These are phyloP conservation scores for Thermomyces lanuginosus DNA, from an alignment of 2,329 filamentous ascomycete genomes.

Conservation along the genomic window DNA sequence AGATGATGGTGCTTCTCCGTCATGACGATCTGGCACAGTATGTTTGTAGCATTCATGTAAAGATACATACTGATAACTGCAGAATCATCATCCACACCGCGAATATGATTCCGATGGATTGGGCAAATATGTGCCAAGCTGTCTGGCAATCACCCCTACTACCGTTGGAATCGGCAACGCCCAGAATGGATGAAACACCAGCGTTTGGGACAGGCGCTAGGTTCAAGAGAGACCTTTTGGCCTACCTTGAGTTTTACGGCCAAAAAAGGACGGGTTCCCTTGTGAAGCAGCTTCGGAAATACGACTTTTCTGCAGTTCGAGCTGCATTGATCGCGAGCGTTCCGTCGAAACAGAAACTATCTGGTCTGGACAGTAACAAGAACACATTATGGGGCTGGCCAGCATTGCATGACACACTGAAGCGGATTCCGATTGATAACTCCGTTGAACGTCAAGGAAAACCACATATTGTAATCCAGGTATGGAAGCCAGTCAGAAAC, in stretches of 20 bases:
- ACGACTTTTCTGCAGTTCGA: slow-evolving; percentile 54
- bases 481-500: slow-evolving; percentile 7
- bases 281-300: slow-evolving; percentile 38
- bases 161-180: slow-evolving; percentile 27
- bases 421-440: slow-evolving; percentile 33
- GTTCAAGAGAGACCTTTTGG: slow-evolving; percentile 61
- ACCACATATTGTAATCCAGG: slow-evolving; percentile 24
- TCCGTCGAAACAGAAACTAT: slow-evolving; percentile 47
- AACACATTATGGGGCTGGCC: slow-evolving; percentile 61
- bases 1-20: slow-evolving; percentile 72
- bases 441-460: slow-evolving; percentile 12
- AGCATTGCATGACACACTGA: slow-evolving; percentile 45
- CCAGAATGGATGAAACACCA: slow-evolving; percentile 1
- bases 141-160: slow-evolving; percentile 63
- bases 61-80: not conserved
- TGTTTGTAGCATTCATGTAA: slow-evolving; percentile 5
- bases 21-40: slow-evolving; percentile 58
- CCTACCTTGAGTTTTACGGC: slow-evolving; percentile 58
- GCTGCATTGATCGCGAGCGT: slow-evolving; percentile 65
- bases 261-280: slow-evolving; percentile 38
- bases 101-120: slow-evolving; percentile 79
- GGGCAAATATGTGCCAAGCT: slow-evolving; percentile 75
- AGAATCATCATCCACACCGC: slow-evolving; percentile 68
- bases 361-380: slow-evolving; percentile 24
- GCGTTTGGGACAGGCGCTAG: slow-evolving; percentile 44